Conservation (phyloP, 192 early-diverging fungal species). For the Coemansia sp. region DNA sequence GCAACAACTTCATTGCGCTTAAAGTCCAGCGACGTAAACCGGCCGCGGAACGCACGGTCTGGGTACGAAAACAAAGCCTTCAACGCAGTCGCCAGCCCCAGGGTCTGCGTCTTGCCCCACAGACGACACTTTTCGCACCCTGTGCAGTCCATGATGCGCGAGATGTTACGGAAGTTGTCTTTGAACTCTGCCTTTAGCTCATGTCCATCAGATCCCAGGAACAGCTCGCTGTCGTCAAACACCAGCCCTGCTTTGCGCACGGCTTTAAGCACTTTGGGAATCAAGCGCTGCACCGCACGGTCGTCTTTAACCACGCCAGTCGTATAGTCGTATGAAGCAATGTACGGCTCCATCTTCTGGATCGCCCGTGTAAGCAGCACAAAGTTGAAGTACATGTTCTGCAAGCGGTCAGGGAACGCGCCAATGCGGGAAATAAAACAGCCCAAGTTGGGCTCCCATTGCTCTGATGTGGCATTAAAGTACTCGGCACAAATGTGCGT, state of each 20-base stretch:
- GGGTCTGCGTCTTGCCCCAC: slow-evolving; percentile 97
- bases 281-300: slow-evolving; percentile 36
- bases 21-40: slow-evolving; percentile 49
- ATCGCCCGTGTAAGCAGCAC: slow-evolving; percentile 82
- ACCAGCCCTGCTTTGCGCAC: slow-evolving; percentile 57
- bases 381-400: slow-evolving; percentile 96
- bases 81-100: slow-evolving; percentile 93
- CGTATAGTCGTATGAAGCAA: slow-evolving; percentile 73
- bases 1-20: slow-evolving; percentile 80
- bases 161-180: slow-evolving; percentile 92
- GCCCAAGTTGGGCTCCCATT: slow-evolving; percentile 88
- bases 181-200: slow-evolving; percentile 84
- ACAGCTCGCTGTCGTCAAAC: slow-evolving; percentile 90
- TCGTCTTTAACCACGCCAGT: slow-evolving; percentile 64
- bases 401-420: slow-evolving; percentile 82
- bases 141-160: slow-evolving; percentile 98
- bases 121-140: slow-evolving; percentile 97
- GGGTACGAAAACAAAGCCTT: slow-evolving; percentile 94
- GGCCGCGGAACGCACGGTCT: slow-evolving; percentile 59
- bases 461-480: slow-evolving; percentile 81
- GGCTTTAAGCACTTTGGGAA: slow-evolving; percentile 34
- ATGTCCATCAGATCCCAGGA: slow-evolving; percentile 63
- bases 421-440: slow-evolving; percentile 91
- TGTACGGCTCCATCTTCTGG: slow-evolving; percentile 75
- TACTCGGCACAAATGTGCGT: slow-evolving; percentile 96